Evolutionary conservation across 1,139 yeast genomes (phyloP), one percentile per base, ranked within the genome.

Genomic region (Zygotorulaspora mrakii): DNA sequence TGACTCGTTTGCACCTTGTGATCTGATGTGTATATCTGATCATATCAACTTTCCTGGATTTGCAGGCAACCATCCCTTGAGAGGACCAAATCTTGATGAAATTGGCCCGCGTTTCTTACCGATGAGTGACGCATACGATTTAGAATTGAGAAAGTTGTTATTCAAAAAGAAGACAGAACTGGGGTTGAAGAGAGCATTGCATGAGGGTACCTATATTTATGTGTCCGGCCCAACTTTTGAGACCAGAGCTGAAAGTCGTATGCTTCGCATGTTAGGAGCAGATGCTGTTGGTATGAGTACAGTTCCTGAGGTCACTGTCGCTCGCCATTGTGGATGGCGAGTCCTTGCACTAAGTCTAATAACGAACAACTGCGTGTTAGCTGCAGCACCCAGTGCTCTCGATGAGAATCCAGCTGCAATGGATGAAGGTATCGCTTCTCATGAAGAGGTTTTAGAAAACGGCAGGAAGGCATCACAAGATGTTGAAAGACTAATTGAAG

Each of bases 271-370:
- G 8, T 53, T 84, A 33, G 97, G 97, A 5, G 96, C 88, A 34
- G 96, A 91, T 64, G 86, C 94, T 0, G 97, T 89, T 4, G 98
- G 98, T 3, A 91, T 91, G 98, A 84, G 95, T 44, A 91, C 97
- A 0, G 96, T 89, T 24, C 96, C 98, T 0, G 98, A 91, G 63
- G 95, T 87, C 2, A 77, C 88, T 49, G 82, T 86, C 10, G 97
- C 96, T 2, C 80, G 96, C 57, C 97, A 91, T 62, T 74, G 82
- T 43, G 94, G 88, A 0, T 64, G 94, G 66, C 72, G 71, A 48
- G 95, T 87, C 3, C 68, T 91, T 47, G 97, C 96, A 0, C 63
- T 91, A 39, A 82, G 94, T 46, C 72, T 91, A 48, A 82, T 91
- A 47, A 91, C 97, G 20, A 91, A 91, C 59, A 79, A 76, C 2